Conservation (phyloP, 192 early-diverging fungal species). For the Gonapodya prolifera region DNA sequence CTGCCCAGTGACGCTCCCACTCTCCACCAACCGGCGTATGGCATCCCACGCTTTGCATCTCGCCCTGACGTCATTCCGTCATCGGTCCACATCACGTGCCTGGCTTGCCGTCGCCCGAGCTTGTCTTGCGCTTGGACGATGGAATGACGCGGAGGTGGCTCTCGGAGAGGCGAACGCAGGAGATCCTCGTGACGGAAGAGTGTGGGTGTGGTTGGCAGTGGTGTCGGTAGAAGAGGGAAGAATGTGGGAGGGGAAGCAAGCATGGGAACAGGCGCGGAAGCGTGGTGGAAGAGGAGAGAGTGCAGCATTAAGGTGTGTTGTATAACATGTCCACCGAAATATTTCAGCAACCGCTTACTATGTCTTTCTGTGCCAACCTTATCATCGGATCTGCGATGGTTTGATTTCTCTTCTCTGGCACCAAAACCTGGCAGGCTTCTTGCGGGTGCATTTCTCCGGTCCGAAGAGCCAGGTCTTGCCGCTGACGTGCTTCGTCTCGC, state of each 20-base stretch:
- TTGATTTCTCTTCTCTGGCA: background rate
- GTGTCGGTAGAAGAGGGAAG: background rate
- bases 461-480: background rate
- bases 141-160: background rate
- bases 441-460: background rate
- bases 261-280: background rate
- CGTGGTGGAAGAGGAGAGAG: background rate
- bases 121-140: background rate
- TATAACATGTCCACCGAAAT: too few relatives aligned
- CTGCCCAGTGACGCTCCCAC: background rate
- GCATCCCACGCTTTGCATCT: background rate
- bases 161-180: background rate
- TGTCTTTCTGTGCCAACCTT: too few relatives aligned
- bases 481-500: background rate
- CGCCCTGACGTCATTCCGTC: background rate
- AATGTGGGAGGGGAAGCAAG: background rate
- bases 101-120: background rate
- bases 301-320: background rate
- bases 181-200: background rate
- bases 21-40: background rate
- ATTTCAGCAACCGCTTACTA: too few relatives aligned
- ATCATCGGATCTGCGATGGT: background rate
- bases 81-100: background rate
- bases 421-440: background rate
- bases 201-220: background rate